These are phyloP conservation scores for Penicillium sp. DNA, from an alignment of 2,329 filamentous ascomycete genomes.

Conservation along the genomic window DNA sequence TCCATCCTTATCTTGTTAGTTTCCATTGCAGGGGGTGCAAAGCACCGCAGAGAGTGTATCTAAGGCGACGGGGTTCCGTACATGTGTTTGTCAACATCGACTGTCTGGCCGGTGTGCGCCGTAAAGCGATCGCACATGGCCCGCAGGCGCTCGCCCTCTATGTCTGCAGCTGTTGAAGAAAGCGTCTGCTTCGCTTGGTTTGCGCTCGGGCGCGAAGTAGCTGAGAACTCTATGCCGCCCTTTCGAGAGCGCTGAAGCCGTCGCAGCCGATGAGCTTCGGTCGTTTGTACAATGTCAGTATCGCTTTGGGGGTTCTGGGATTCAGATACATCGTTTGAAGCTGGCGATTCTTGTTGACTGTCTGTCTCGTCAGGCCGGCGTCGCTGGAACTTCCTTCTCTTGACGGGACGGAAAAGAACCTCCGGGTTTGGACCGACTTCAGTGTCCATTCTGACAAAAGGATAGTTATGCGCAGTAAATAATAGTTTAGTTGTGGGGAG, in stretches of 20 bases:
- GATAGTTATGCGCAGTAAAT: background rate
- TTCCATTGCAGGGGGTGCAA: conserved; percentile 26
- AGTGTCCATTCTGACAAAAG: conserved; percentile 34
- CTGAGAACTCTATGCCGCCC: conserved; percentile 54
- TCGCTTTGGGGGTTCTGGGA: conserved; percentile 21
- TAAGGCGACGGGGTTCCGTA: conserved; percentile 50
- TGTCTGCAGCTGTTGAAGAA: conserved; percentile 37
- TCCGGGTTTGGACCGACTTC: conserved; percentile 31
- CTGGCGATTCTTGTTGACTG: conserved; percentile 17
- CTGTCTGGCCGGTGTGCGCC: conserved; percentile 62
- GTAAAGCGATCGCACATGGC: conserved; percentile 60
- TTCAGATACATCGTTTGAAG: conserved; percentile 16
- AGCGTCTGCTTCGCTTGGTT: conserved; percentile 22
- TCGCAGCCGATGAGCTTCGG: conserved; percentile 45
- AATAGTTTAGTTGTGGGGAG: background rate
- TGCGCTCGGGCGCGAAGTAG: conserved; percentile 32
- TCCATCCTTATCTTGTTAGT: conserved; percentile 69
- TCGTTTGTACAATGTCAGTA: conserved; percentile 26
- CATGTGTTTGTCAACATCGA: conserved; percentile 67
- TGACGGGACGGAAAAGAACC: conserved; percentile 53
- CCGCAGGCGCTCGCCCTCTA: conserved; percentile 41
- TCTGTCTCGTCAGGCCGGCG: conserved; percentile 40
- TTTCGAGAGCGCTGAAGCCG: conserved; percentile 43
- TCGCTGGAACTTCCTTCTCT: conserved; percentile 57
- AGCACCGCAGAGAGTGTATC: background rate